Evolutionary conservation across 2,329 filamentous ascomycete genomes (phyloP).

Genomic region (Sordariomycetes sp.): DNA sequence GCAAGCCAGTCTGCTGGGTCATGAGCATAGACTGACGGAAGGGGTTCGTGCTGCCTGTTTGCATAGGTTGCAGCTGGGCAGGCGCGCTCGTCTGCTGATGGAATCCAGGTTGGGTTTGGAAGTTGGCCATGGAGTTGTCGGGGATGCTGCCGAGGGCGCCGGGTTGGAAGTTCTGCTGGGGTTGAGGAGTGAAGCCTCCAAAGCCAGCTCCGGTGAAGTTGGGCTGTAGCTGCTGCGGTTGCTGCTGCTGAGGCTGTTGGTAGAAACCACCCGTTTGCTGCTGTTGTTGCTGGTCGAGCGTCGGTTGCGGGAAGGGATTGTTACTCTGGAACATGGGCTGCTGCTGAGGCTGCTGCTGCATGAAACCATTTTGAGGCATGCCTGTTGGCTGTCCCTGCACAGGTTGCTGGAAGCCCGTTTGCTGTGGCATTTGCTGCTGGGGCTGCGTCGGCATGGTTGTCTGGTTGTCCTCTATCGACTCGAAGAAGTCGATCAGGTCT

Average conservation of each 20-base stretch:
- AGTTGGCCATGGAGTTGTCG: slow-evolving; percentile 43
- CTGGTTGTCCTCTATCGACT: slow-evolving; percentile 84
- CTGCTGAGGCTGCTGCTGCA: neutral
- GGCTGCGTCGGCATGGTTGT: slow-evolving; percentile 43
- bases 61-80: slow-evolving; percentile 8
- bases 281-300: slow-evolving; percentile 3
- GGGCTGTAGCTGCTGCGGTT: slow-evolving; percentile 33
- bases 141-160: slow-evolving; percentile 45
- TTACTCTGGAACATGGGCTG: neutral
- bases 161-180: slow-evolving; percentile 36
- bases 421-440: slow-evolving; percentile 21
- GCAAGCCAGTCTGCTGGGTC: slow-evolving; percentile 42
- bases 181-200: slow-evolving; percentile 68
- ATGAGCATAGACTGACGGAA: slow-evolving; percentile 87
- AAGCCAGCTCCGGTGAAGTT: slow-evolving; percentile 67
- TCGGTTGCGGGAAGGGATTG: neutral
- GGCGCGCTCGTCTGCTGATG: slow-evolving; percentile 40
- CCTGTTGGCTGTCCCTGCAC: neutral
- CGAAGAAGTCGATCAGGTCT: slow-evolving; percentile 91
- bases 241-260: slow-evolving; percentile 26
- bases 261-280: slow-evolving; percentile 14
- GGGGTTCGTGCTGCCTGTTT: slow-evolving; percentile 62
- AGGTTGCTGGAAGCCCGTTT: slow-evolving; percentile 9
- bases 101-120: slow-evolving; percentile 36
- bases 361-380: neutral